Base-by-base conservation (phyloP, 164 flowering plant species). In the Stephania cephalantha region DNA sequence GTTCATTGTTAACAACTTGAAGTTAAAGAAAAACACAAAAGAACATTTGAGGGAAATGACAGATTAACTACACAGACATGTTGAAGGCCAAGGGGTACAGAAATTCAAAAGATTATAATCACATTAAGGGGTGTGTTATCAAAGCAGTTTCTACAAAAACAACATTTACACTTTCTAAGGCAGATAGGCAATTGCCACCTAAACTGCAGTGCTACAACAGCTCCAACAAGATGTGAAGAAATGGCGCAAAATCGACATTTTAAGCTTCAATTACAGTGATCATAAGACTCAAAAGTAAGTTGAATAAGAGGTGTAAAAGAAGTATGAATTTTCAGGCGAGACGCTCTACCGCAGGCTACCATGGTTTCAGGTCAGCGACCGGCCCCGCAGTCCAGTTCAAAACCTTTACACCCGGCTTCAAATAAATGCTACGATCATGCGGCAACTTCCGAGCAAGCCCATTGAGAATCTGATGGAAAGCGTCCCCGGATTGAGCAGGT, bases 381-480 rank as follows among this genome's bases (percentile, higher is more conserved):
- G 85, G 95, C 0, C 97, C 98, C 9, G 94, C 97, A n/a, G 97
- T 94, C 97, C 97, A 94, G 82, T 92, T 91, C 68, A 92, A 74
- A 68, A 82, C 65, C 84, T 84, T 90, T 72, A 90, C 84, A 25
- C 90, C 90, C 0, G 83, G 84, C 75, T 76, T 87, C 85, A 91
- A 72, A 86, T 79, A 91, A 55, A 83, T 75, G 42, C 76, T 83
- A 71, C 63, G 79, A 58, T 84, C 85, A 74, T 91, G 98, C 0
- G 98, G 97, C 82, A 93, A 77, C 79, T 93, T 95, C 3, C 97
- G 90, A 13, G 97, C 95, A 9, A 95, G 86, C 6, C 97, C 97
- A 69, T 91, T 92, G 77, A 93, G 77, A 64, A 95, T 91, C 78
- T 95, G 98, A 82, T 92, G 97, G 79, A 92, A 92, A 76, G 97